Conservation (phyloP, 441 rosid genomes). For the Eruca vesicaria region DNA sequence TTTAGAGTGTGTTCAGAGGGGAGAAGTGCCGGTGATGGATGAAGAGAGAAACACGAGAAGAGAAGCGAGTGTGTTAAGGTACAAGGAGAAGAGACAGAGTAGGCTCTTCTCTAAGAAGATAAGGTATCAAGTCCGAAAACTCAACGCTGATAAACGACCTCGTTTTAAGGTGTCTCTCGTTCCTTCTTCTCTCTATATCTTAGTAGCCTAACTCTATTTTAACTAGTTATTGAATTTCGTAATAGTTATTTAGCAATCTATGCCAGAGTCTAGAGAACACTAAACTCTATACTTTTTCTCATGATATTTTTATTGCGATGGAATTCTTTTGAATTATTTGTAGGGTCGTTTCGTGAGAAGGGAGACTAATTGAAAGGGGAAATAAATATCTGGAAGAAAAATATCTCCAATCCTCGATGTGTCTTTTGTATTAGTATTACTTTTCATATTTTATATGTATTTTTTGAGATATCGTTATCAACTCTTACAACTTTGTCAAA, state of each 20-base stretch:
- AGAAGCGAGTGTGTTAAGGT: conserved; percentile 81
- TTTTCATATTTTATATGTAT: background rate
- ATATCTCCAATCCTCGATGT: conserved; percentile 24
- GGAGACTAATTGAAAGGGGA: conserved; percentile 18
- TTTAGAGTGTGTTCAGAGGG: conserved; percentile 40
- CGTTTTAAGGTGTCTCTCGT: conserved; percentile 56
- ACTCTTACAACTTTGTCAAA: conserved; percentile 17
- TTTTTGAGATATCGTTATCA: conserved; percentile 18
- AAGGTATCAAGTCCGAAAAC: conserved; percentile 79
- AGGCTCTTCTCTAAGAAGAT: conserved; percentile 83
- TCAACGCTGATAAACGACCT: conserved; percentile 84
- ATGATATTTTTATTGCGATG: background rate
- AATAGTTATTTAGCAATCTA: background rate
- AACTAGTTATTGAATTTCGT: background rate
- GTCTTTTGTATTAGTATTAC: background rate
- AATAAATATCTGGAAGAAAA: conserved; percentile 15
- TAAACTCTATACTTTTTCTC: background rate
- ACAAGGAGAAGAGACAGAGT: conserved; percentile 75
- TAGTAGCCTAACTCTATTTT: background rate
- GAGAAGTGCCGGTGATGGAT: conserved; percentile 73
- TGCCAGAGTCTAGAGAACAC: background rate
- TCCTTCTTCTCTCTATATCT: background rate
- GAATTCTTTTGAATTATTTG: conserved; percentile 24
- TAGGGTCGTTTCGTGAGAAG: conserved; percentile 66
- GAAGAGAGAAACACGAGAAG: conserved; percentile 60